Evolutionary conservation across 768 basidiomycete species (phyloP).

Genomic region (Russula olivacea): DNA sequence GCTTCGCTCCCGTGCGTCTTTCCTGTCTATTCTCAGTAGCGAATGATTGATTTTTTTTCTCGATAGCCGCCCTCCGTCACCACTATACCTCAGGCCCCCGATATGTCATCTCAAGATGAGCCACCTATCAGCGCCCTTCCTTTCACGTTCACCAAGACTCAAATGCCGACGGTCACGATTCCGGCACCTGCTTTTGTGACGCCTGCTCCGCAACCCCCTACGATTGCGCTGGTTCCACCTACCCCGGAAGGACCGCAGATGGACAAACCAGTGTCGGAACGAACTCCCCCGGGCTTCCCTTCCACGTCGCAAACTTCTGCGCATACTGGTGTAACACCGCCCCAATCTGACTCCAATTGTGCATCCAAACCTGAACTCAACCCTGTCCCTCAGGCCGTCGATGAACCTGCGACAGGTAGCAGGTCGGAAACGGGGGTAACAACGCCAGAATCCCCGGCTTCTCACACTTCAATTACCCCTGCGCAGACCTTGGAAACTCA

Average conservation of each 20-base stretch:
- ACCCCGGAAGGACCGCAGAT: slow-evolving; percentile 27
- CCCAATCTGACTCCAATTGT: slow-evolving; percentile 26
- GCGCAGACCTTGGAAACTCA: not conserved
- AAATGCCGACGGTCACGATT: slow-evolving; percentile 25
- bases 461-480: not conserved
- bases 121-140: slow-evolving; percentile 24
- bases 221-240: slow-evolving; percentile 30
- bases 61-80: slow-evolving; percentile 18
- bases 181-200: slow-evolving; percentile 23
- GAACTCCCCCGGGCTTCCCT: slow-evolving; percentile 59
- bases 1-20: slow-evolving; percentile 55
- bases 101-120: slow-evolving; percentile 55
- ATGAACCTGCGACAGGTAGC: not conserved
- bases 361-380: not conserved
- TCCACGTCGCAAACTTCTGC: slow-evolving; percentile 44
- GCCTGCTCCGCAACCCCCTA: slow-evolving; percentile 21
- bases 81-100: slow-evolving; percentile 30
- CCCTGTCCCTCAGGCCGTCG: not conserved
- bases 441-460: not conserved
- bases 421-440: not conserved
- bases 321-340: slow-evolving; percentile 18
- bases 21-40: not conserved
- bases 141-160: slow-evolving; percentile 23
- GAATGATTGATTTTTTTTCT: slow-evolving; percentile 14
- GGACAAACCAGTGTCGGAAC: slow-evolving; percentile 17